A percentile compares a stretch with the other conserved stretches of the same genome.
Evolutionary conservation across 495 filamentous ascomycete species (phyloP).

Genomic region (Xylaria palmicola): DNA sequence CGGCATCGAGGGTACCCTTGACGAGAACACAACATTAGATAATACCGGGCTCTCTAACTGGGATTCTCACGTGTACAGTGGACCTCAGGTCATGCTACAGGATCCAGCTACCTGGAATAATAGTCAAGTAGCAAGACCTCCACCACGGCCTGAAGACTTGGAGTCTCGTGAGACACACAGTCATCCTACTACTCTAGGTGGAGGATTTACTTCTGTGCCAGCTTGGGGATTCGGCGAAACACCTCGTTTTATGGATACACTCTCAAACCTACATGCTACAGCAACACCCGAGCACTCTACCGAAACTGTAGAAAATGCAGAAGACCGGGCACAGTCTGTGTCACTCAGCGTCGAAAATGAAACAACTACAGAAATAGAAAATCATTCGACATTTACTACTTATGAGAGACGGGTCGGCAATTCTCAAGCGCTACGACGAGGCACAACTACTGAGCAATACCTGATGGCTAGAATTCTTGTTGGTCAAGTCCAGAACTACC

Average conservation of each 20-base stretch:
- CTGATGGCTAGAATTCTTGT: constrained; percentile 5
- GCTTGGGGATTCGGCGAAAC: background rate
- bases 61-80: background rate
- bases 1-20: background rate
- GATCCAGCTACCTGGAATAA: background rate
- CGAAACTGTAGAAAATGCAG: background rate
- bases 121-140: background rate
- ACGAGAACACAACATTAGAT: background rate
- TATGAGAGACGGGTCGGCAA: background rate
- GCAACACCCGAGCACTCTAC: background rate
- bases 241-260: background rate
- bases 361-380: background rate
- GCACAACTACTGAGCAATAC: background rate
- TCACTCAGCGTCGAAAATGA: background rate
- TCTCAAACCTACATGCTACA: too few relatives aligned
- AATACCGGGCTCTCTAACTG: background rate
- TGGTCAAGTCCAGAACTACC: constrained; percentile 14
- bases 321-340: background rate
- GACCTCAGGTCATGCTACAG: background rate
- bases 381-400: background rate
- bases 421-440: background rate
- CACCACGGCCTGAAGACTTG: background rate
- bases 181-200: background rate
- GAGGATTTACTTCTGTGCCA: background rate
- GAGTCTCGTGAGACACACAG: background rate